phyloP scores from a whole-genome alignment of 257 asterid species.

The Primulina huaijiensis region DNA sequence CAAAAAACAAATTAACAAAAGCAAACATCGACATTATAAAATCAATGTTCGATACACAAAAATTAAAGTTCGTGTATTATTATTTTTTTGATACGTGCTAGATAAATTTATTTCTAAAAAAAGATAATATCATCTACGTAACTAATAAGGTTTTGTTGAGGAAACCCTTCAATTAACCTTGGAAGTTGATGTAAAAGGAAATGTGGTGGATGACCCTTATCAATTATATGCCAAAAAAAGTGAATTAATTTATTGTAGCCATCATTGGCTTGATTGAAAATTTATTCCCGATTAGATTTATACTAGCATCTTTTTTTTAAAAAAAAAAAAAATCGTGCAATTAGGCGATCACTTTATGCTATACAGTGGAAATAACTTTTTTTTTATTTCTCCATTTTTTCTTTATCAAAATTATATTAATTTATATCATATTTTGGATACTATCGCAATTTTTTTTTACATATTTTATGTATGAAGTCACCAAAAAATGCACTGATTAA shows the following conservation, averaged over 20 bases:
- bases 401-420: background rate
- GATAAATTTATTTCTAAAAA: too few relatives aligned
- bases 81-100: too few relatives aligned
- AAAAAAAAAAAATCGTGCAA: background rate
- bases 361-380: constrained; percentile 19
- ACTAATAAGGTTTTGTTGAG: constrained; percentile 1
- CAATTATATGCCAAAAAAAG: constrained; percentile 40
- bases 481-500: background rate
- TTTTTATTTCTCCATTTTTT: background rate
- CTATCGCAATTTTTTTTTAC: too few relatives aligned
- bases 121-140: constrained; percentile 17
- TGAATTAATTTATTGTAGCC: constrained; percentile 32
- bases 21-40: background rate
- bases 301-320: constrained; percentile 31
- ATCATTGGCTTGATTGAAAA: constrained; percentile 58
- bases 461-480: too few relatives aligned
- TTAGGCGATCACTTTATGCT: constrained; percentile 33
- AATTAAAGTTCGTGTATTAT: too few relatives aligned
- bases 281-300: constrained; percentile 35
- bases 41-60: too few relatives aligned
- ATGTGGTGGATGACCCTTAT: constrained; percentile 22
- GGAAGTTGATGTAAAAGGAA: constrained; percentile 42
- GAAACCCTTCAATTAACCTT: constrained; percentile 36
- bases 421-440: background rate
- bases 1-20: background rate